A percentile compares a stretch with the other conserved stretches of the same genome.
Conservation (phyloP, 768 basidiomycete genomes). For the Amanita fuliginea region DNA sequence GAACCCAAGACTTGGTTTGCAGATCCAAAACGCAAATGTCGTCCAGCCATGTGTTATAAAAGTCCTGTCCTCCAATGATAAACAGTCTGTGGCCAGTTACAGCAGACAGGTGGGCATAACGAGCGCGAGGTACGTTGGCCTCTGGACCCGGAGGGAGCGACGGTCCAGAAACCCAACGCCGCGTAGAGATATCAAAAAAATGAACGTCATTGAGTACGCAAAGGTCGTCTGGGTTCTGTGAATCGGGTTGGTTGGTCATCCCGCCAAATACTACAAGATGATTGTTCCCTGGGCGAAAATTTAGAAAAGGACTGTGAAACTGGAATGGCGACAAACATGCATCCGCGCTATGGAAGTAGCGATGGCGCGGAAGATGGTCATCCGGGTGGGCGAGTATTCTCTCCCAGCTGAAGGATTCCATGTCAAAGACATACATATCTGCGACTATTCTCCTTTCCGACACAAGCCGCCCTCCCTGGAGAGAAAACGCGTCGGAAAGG, state of each 20-base stretch:
- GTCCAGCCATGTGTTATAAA: conserved; percentile 88
- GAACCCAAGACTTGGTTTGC: conserved; percentile 60
- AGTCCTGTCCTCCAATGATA: conserved; percentile 92
- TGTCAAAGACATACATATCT: conserved; percentile 85
- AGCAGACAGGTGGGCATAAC: conserved; percentile 92
- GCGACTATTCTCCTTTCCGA: conserved; percentile 81
- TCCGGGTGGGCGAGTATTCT: conserved; percentile 47
- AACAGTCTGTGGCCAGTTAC: conserved; percentile 77
- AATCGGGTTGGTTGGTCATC: conserved; percentile 75
- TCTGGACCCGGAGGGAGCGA: conserved; percentile 27
- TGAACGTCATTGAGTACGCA: conserved; percentile 92
- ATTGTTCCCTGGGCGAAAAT: conserved; percentile 63
- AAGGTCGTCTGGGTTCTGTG: conserved; percentile 64
- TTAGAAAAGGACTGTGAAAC: neutral
- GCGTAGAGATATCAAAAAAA: conserved; percentile 67
- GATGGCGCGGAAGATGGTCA: conserved; percentile 65
- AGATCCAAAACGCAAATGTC: conserved; percentile 90
- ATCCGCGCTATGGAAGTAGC: conserved; percentile 95
- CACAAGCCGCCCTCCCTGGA: conserved; percentile 78
- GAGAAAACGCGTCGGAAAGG: conserved; percentile 3
- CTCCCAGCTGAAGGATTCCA: conserved; percentile 75
- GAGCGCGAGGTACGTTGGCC: conserved; percentile 59
- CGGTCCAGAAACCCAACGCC: conserved; percentile 51
- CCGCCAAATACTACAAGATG: conserved; percentile 91
- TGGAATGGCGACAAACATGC: conserved; percentile 39